Base-by-base conservation (phyloP, 495 filamentous ascomycete genomes). In the Aspergillus saccharolyticus region DNA sequence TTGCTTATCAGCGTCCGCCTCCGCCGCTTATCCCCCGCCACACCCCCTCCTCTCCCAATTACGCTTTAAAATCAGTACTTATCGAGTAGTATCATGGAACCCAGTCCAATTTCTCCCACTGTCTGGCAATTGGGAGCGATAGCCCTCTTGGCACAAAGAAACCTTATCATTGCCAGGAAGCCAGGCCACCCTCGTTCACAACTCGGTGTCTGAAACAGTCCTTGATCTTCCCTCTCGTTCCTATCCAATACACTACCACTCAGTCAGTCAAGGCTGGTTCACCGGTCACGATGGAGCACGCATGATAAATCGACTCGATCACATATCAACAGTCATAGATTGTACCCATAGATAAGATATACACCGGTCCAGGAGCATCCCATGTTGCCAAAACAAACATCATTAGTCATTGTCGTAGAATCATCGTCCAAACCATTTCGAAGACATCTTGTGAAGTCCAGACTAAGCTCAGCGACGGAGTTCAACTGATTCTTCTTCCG, bases 401-500 rank as follows among this genome's bases (percentile, higher is more conserved):
- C 47, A 50, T 50, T 50, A 50, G 47, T 50, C 47, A 50, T 50
- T 4, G 25, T 28, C 25, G 25, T 45, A 47, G 12, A 22, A 47
- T 47, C 19, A 22, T 47, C 44, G 22, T 21, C 44, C 44, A 47
- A 18, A 17, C 22, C 47, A 17, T 50, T 24, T 30, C 16, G 15
- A 33, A n/a, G 46, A 21, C 28, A 17, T 49, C 21, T 17, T 28
- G 47, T 17, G 14, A 15, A 39, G 33, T 9, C 7, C 2, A 15
- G n/a, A n/a, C n/a, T n/a, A n/a, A n/a, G n/a, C n/a, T 47, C 53
- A 42, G 33, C 54, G 59, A 45, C 59, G 55, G 42, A 61, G 30
- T 3, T 44, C 59, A 39, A 61, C 46, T 12, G 44, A 49, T 1
- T 53, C 42, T n/a, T 61, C 50, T 5, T 53, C 33, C 14, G 25